Evolutionary conservation across 2,329 filamentous ascomycete species (phyloP).

Genomic region (Sordariomycetes sp.): DNA sequence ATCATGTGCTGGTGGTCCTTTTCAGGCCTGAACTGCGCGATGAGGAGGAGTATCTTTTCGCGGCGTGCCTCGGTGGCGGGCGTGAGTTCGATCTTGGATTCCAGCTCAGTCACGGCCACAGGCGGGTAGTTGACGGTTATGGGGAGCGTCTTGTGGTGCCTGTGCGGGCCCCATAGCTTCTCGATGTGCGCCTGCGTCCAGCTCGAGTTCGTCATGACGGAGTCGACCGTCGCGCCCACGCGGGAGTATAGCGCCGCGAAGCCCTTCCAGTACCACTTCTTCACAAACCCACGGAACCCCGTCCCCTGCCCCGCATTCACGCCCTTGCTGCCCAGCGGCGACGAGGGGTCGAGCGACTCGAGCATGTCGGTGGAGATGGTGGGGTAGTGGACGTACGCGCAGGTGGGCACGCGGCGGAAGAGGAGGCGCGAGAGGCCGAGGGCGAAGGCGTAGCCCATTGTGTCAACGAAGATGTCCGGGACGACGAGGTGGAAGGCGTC

Average conservation of each 20-base stretch:
- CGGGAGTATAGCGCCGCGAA: conserved; percentile 76
- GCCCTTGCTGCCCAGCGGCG: conserved; percentile 47
- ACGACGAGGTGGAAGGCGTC: conserved; percentile 87
- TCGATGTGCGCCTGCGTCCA: conserved; percentile 85
- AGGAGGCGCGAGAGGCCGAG: conserved; percentile 71
- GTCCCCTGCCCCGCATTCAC: conserved; percentile 73
- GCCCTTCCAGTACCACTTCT: conserved; percentile 72
- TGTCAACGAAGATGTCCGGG: conserved; percentile 91
- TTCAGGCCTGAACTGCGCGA: conserved; percentile 93
- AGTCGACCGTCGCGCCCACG: conserved; percentile 72
- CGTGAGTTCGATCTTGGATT: conserved; percentile 59
- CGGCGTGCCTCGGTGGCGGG: conserved; percentile 54
- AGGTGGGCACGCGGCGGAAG: conserved; percentile 70
- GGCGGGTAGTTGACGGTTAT: conserved; percentile 81
- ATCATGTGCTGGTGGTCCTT: conserved; percentile 90
- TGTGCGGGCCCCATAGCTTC: conserved; percentile 59
- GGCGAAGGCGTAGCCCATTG: conserved; percentile 94
- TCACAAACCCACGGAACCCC: conserved; percentile 56
- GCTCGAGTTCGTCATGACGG: conserved; percentile 94
- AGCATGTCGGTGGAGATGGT: conserved; percentile 99
- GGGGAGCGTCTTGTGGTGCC: conserved; percentile 30
- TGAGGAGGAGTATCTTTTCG: conserved; percentile 69
- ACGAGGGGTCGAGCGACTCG: conserved; percentile 56
- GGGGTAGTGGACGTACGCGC: conserved; percentile 93
- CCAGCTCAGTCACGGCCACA: conserved; percentile 76